These are phyloP conservation scores for Debaryomyces sp. DNA, from an alignment of 1,139 yeast genomes.

Conservation along the genomic window DNA sequence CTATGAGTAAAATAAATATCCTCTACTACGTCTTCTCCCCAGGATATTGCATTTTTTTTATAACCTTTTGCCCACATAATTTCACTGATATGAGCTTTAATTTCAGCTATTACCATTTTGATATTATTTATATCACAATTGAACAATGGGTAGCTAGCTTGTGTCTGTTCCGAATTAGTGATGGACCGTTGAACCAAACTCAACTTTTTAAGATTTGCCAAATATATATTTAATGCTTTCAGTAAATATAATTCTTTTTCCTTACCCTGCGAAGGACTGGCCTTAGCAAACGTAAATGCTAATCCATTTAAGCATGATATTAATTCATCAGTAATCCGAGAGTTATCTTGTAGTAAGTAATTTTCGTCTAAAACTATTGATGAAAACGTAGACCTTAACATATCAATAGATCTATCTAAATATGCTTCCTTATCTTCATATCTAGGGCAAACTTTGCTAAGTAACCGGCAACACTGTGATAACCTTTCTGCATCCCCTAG, in stretches of 20 bases:
- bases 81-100: constrained; percentile 66
- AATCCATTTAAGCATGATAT: constrained; percentile 35
- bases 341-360: constrained; percentile 28
- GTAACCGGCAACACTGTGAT: constrained; percentile 43
- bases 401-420: constrained; percentile 44
- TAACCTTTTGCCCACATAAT: constrained; percentile 63
- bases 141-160: constrained; percentile 40
- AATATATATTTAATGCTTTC: constrained; percentile 38
- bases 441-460: constrained; percentile 31
- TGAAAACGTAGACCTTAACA: constrained; percentile 35
- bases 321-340: constrained; percentile 44
- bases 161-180: constrained; percentile 23
- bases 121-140: constrained; percentile 38
- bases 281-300: constrained; percentile 37
- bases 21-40: constrained; percentile 61
- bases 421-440: constrained; percentile 33
- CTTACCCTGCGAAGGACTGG: constrained; percentile 13
- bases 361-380: constrained; percentile 29
- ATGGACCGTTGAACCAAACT: constrained; percentile 23
- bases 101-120: constrained; percentile 31
- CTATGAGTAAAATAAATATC: constrained; percentile 37
- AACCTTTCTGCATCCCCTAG: constrained; percentile 50
- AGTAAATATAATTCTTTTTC: constrained; percentile 21
- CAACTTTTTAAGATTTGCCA: constrained; percentile 37
- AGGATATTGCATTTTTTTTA: constrained; percentile 56